Evolutionary conservation across 192 early-diverging fungal genomes (phyloP), one percentile per base, ranked within the genome.

Genomic region (Anaeromyces robustus): DNA sequence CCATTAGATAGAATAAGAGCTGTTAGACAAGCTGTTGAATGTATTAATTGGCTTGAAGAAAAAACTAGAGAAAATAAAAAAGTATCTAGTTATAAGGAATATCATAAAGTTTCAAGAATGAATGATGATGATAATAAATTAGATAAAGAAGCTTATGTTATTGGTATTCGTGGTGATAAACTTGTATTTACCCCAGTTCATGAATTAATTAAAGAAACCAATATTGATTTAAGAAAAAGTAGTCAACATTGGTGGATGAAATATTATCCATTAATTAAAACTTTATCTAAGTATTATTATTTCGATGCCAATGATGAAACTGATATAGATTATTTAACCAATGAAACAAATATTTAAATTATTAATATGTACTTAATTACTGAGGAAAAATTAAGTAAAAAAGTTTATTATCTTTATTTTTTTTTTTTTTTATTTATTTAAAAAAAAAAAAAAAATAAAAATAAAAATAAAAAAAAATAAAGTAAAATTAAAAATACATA

Each of bases 1-100:
- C 96, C 97, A n/a, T 83, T 97, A 43, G 97, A 99, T 87, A 94
- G 97, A 30, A 92, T 95, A 83, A 92, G 96, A n/a, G 97, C 96
- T 18, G 95, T 92, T 41, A 91, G 92, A 19, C 85, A 96, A 84
- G 95, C 95, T 1, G 92, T 95, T n/a, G 89, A 92, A 78, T 89
- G 93, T 78, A 84, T 98, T 79, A 88, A 94, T 37, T 99, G 96
- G 92, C 86, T 97, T 81, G 91, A 97, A 84, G 77, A 87, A 77
- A 87, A 90, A 34, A 89, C 90, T 12, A 30, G 30, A 80, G 43
- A 52, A 52, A 52, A 52, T 52, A 52, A 52, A 22, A 52, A 52
- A 22, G 22, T 52, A 22, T 52, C 43, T 52, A 52, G 12, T 52
- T 52, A 52, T 52, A 52, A 86, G 29, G 78, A 85, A 26, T 87